These are phyloP conservation scores for Jimgerdemannia lactiflua DNA, from an alignment of 192 early-diverging fungal species.

Conservation along the genomic window DNA sequence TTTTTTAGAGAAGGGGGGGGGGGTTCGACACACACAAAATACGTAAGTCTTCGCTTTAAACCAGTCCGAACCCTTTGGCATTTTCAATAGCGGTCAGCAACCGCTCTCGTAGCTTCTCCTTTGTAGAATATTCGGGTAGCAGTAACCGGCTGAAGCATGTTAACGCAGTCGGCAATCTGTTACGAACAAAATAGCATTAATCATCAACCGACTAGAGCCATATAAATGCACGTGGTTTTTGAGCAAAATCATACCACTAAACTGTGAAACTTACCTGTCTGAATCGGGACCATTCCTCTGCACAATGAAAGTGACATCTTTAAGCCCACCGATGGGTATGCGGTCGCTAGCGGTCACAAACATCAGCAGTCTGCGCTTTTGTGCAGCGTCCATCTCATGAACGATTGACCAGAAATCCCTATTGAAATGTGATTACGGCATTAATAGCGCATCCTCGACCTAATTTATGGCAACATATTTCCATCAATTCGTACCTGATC, in stretches of 20 bases:
- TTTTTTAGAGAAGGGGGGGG: background rate
- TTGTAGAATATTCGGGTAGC: slow-evolving; percentile 76
- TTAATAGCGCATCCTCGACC: too few relatives aligned
- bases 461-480: background rate
- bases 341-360: slow-evolving; percentile 92
- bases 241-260: too few relatives aligned
- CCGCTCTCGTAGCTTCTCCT: slow-evolving; percentile 76
- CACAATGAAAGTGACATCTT: slow-evolving; percentile 83
- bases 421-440: background rate
- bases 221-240: background rate
- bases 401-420: slow-evolving; percentile 88
- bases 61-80: slow-evolving; percentile 79
- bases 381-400: slow-evolving; percentile 73
- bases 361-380: slow-evolving; percentile 84
- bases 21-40: background rate
- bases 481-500: slow-evolving; percentile 42
- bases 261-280: slow-evolving; percentile 36
- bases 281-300: slow-evolving; percentile 84
- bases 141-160: slow-evolving; percentile 93
- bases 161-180: slow-evolving; percentile 85
- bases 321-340: slow-evolving; percentile 81
- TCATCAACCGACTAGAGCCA: background rate
- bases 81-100: slow-evolving; percentile 80
- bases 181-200: background rate
- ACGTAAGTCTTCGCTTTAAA: slow-evolving; percentile 29